Evolutionary conservation across 371 early-diverging fungal species (phyloP).

Genomic region (Gilbertella persicaria): DNA sequence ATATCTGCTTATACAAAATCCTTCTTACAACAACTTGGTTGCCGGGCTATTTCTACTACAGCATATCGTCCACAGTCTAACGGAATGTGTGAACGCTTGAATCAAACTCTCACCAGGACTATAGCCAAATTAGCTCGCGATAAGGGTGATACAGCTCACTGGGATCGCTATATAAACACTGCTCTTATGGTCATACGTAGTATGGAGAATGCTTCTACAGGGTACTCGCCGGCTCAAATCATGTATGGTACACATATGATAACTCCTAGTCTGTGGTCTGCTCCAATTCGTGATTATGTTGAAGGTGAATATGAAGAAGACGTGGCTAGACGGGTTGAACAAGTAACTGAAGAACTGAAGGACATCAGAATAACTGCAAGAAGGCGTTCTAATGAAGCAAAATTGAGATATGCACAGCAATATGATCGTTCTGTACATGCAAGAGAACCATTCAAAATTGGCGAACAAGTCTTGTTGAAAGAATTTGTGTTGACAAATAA

Average conservation of each 20-base stretch:
- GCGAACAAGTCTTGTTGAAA: slow-evolving; percentile 17
- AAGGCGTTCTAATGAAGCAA: neutral
- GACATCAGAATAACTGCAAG: neutral
- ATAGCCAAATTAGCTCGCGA: slow-evolving; percentile 11
- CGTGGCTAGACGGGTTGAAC: neutral
- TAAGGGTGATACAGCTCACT: neutral
- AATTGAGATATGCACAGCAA: neutral
- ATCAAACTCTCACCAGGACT: slow-evolving; percentile 9
- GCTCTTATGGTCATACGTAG: slow-evolving; percentile 18
- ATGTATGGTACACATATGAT: slow-evolving; percentile 16
- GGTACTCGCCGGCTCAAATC: slow-evolving; percentile 6
- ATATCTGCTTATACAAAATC: slow-evolving; percentile 2
- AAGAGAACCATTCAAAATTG: slow-evolving; percentile 2
- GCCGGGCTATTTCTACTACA: slow-evolving; percentile 15
- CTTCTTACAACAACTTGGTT: slow-evolving; percentile 11
- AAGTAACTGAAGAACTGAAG: neutral
- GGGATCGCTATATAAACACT: slow-evolving; percentile 9
- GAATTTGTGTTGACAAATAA: slow-evolving; percentile 2
- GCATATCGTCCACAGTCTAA: slow-evolving; percentile 33
- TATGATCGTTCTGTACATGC: neutral
- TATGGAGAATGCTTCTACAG: slow-evolving; percentile 6
- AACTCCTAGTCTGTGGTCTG: slow-evolving; percentile 18
- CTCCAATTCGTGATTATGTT: slow-evolving; percentile 13
- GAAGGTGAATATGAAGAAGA: slow-evolving; percentile 16
- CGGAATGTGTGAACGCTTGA: slow-evolving; percentile 40